Evolutionary conservation across 1,284 basidiomycete species (phyloP), one percentile per base, ranked within the genome.

Genomic region (Caloboletus firmus): DNA sequence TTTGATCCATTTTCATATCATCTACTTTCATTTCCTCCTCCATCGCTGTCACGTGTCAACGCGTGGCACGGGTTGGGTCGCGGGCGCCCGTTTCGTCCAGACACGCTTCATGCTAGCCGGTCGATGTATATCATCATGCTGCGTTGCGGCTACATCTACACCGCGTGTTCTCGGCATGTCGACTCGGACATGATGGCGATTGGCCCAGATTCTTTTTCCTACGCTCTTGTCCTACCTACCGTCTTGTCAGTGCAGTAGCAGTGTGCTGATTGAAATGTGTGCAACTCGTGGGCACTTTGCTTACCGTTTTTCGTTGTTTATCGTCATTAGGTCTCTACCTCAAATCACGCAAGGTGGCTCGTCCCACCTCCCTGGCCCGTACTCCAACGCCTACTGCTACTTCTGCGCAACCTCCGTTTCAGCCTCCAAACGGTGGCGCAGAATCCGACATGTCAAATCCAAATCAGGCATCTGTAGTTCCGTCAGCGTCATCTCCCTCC

Each of bases 261-360:
- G 66, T 67, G 69, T 72, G 60, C 67, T 69, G 67, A 70, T 71
- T 69, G 64, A 71, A 66, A 67, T 70, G 64, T 66, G 64, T 61
- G 34, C 60, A 60, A 72, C 71, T 73, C 69, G 69, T 69, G 67
- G 54, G 64, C 69, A 65, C 63, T 69, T 67, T 68, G 67, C 67
- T 70, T 71, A 52, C 59, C 64, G 58, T 66, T 66, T 59, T 59
- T 64, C 55, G 66, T 56, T 71, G 64, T 61, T 61, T 62, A 66
- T 66, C 57, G 61, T 62, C 61, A 55, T 49, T 74, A 85, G 84
- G 84, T 64, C 81, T 84, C 65, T 85, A 85, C 76, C 81, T 82
- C 74, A 85, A 86, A 77, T 81, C 83, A 58, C 79, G 82, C 67
- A 79, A 80, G 66, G 79, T 81, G 68, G 77, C 80, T 54, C 80